These are phyloP conservation scores for Spironucleus salmonicida DNA, from an alignment of 208 protist species.

Conservation along the genomic window DNA sequence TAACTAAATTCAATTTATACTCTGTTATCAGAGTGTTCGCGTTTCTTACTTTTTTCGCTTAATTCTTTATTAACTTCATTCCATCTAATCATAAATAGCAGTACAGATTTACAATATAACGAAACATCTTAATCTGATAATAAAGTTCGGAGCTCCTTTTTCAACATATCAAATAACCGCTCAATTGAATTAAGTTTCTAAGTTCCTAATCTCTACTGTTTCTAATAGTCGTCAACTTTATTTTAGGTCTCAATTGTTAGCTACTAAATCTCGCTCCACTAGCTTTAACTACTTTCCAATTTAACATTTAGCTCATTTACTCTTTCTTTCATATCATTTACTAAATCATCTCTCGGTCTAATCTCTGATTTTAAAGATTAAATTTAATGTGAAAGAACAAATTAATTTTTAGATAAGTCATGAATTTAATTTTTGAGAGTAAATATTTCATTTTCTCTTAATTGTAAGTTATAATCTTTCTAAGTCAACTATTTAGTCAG, in stretches of 20 bases:
- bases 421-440: not conserved
- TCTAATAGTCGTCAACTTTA: not conserved
- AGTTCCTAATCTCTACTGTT: not conserved
- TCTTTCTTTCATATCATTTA: slow-evolving; percentile 16
- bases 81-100: not conserved
- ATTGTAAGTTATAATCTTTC: not conserved
- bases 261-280: not conserved
- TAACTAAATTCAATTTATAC: not conserved
- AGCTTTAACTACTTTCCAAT: not conserved
- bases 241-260: not conserved
- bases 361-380: not conserved
- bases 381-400: slow-evolving; percentile 11
- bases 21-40: not conserved
- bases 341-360: not conserved
- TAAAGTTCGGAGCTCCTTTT: not conserved
- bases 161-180: not conserved
- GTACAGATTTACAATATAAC: not conserved
- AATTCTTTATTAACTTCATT: not conserved
- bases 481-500: not conserved
- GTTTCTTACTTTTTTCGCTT: too few relatives aligned
- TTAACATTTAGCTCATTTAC: not conserved
- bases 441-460: not conserved
- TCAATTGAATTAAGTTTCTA: not conserved
- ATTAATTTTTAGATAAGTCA: not conserved
- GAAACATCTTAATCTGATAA: not conserved